phyloP scores from a whole-genome alignment of 1,139 yeast genomes.

The Yamadazyma aaseri region DNA sequence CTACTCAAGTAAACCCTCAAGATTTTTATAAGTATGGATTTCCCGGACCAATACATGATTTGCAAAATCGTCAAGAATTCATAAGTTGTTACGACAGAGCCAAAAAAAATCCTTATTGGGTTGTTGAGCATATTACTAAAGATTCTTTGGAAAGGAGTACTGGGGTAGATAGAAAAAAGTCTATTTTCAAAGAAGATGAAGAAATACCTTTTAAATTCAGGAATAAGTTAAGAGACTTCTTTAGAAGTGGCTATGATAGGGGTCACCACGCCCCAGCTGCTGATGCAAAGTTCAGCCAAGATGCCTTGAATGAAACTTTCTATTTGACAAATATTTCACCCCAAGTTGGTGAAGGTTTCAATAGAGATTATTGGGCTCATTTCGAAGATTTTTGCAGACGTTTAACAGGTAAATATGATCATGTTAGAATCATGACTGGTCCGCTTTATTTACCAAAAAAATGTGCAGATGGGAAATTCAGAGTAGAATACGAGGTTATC shows the following conservation, averaged over 20 bases:
- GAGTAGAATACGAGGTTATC: slow-evolving; percentile 86
- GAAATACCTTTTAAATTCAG: slow-evolving; percentile 75
- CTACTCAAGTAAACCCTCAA: slow-evolving; percentile 56
- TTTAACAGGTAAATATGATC: slow-evolving; percentile 62
- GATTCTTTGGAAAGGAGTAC: slow-evolving; percentile 53
- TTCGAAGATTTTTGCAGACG: slow-evolving; percentile 86
- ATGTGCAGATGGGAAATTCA: slow-evolving; percentile 61
- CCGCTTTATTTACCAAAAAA: slow-evolving; percentile 85
- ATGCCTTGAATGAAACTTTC: slow-evolving; percentile 94
- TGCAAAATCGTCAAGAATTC: slow-evolving; percentile 71
- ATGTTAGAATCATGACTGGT: slow-evolving; percentile 88
- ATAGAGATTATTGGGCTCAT: slow-evolving; percentile 96
- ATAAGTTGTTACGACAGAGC: slow-evolving; percentile 84
- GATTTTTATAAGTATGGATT: slow-evolving; percentile 86
- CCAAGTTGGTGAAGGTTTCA: slow-evolving; percentile 96
- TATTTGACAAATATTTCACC: slow-evolving; percentile 89
- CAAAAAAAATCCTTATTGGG: slow-evolving; percentile 87
- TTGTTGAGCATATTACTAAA: slow-evolving; percentile 81
- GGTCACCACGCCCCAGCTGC: slow-evolving; percentile 99
- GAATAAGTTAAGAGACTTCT: slow-evolving; percentile 76
- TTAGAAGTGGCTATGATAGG: slow-evolving; percentile 93
- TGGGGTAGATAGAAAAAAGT: slow-evolving; percentile 73
- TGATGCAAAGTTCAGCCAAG: slow-evolving; percentile 84
- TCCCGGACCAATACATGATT: slow-evolving; percentile 92
- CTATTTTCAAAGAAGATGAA: slow-evolving; percentile 86